phyloP scores from a whole-genome alignment of 2,329 filamentous ascomycete genomes.

The Paecilomyces sp. region DNA sequence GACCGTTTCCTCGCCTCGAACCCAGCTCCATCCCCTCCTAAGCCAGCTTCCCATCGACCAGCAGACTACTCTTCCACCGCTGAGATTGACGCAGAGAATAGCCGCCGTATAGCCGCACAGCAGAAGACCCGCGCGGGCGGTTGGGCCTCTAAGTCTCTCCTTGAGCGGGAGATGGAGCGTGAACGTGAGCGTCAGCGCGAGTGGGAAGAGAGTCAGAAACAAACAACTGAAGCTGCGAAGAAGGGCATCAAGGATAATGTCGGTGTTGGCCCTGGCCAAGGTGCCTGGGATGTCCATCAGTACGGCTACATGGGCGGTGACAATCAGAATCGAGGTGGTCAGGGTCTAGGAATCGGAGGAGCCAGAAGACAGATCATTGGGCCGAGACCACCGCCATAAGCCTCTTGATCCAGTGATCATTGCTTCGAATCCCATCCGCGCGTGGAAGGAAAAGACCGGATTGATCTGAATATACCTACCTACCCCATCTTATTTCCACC shows the following conservation, averaged over 20 bases:
- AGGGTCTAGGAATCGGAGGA: conserved; percentile 47
- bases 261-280: conserved; percentile 41
- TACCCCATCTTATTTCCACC: neutral
- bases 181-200: conserved; percentile 58
- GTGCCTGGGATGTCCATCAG: conserved; percentile 57
- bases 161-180: conserved; percentile 61
- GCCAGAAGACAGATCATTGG: conserved; percentile 56
- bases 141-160: conserved; percentile 56
- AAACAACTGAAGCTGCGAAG: conserved; percentile 39
- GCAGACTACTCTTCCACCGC: conserved; percentile 45
- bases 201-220: conserved; percentile 56
- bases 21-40: conserved; percentile 38
- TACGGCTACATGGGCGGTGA: conserved; percentile 59
- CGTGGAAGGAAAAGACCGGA: neutral
- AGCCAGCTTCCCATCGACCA: conserved; percentile 32
- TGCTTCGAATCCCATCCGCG: neutral
- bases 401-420: neutral
- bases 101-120: conserved; percentile 48
- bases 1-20: conserved; percentile 51
- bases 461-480: neutral
- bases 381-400: conserved; percentile 44
- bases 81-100: conserved; percentile 51
- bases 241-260: conserved; percentile 32
- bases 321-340: conserved; percentile 50
- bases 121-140: conserved; percentile 52